These are phyloP conservation scores for Oryza glaberrima DNA, from an alignment of 176 grass and related monocot genomes.

Conservation along the genomic window DNA sequence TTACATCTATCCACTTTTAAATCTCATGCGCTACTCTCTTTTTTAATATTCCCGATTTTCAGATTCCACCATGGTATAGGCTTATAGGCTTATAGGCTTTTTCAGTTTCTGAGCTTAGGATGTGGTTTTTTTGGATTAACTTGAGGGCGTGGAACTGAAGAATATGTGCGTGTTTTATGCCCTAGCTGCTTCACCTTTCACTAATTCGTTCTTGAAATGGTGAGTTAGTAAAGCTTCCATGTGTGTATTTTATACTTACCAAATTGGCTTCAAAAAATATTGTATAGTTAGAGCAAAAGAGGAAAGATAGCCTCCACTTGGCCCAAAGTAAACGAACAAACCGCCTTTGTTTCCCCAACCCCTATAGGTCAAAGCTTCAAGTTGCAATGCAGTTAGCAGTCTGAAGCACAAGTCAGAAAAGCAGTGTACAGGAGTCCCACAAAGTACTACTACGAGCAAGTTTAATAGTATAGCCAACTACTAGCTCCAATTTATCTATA, in stretches of 20 bases:
- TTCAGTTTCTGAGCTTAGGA: not conserved
- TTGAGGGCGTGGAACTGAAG: not conserved
- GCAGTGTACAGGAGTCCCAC: not conserved
- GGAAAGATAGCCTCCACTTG: conserved; percentile 7
- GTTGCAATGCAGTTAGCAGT: conserved; percentile 5
- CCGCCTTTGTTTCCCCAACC: not conserved
- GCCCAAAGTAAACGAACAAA: conserved; percentile 32
- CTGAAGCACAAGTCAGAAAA: conserved; percentile 3
- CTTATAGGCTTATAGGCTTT: conserved; percentile 40
- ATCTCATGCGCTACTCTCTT: too few species aligned
- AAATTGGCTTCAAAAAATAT: not conserved
- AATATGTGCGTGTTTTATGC: conserved; percentile 8
- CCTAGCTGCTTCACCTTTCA: not conserved
- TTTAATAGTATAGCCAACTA: too few species aligned
- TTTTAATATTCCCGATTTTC: too few species aligned
- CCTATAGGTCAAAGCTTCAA: conserved; percentile 44
- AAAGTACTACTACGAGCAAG: not conserved
- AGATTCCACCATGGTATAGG: conserved; percentile 20
- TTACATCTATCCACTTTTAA: too few species aligned
- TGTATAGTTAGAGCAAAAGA: not conserved
- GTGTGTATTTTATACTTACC: not conserved
- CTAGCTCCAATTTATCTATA: too few species aligned
- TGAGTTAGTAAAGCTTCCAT: conserved; percentile 21
- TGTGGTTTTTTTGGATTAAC: conserved; percentile 7
- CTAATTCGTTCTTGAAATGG: conserved; percentile 17